Evolutionary conservation across 352 stramenopile genomes (phyloP), one percentile per base, ranked within the genome.

Genomic region (Phytophthora parvispora): DNA sequence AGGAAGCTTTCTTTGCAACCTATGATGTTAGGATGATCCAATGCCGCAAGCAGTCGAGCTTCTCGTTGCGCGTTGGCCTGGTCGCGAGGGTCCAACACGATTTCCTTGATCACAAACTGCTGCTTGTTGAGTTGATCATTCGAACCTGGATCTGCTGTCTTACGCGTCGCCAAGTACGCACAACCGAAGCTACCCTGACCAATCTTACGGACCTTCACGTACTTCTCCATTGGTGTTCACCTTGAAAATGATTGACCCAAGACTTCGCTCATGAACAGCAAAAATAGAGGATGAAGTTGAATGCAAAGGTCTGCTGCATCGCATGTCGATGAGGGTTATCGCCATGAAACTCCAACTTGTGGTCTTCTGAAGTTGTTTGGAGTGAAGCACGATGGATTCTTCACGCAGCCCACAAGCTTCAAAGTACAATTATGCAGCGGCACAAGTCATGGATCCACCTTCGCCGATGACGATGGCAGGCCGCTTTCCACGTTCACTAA

Each of bases 1-100:
- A 91, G 16, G 51, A 97, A 97, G 65, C 83, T 92, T 66, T 95
- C 89, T 56, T 89, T 87, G 60, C 86, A 94, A 1, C 74, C 63
- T 38, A 97, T 90, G 56, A 97, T 92, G 72, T 97, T 94, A 2
- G 89, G 89, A 60, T 97, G 90, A 53, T 91, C 80, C 36, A 97
- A 50, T 8, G 85, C 83, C 8, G 76, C 76, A 28, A 97, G 70
- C 5, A 97, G 68, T 28, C 84, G 75, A 51, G 86, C 88, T 72
- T 96, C 88, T 2, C 83, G 76, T 43, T 92, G 60, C 1, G 87
- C 85, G 6, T 74, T 81, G 8, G 73, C 65, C 50, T 84, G 74
- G 51, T 95, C 87, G 6, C 84, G 81, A 34, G 86, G 84, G 43
- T 93, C 84, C 60, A 93, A 76, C n/a, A 74, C 63, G 54, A 94